Evolutionary conservation across 495 filamentous ascomycete genomes (phyloP).

Genomic region (Tirmania nivea): DNA sequence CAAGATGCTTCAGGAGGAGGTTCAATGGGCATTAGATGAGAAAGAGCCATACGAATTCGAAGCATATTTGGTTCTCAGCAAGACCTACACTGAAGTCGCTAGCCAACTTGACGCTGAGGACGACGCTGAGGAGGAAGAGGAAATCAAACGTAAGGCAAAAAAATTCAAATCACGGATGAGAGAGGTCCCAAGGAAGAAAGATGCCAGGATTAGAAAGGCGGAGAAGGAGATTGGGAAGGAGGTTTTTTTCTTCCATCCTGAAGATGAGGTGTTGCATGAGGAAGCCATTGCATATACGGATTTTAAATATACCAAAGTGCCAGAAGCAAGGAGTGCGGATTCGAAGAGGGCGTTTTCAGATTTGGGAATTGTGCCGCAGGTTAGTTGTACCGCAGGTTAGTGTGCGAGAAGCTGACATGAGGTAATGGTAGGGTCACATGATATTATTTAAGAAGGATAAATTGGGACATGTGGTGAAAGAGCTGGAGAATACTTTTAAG

Average conservation of each 20-base stretch:
- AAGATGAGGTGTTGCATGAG: slow-evolving; percentile 74
- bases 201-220: slow-evolving; percentile 36
- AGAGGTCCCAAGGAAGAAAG: slow-evolving; percentile 42
- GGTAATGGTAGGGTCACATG: slow-evolving; percentile 37
- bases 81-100: slow-evolving; percentile 70
- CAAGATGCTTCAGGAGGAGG: slow-evolving; percentile 81
- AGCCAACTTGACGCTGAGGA: slow-evolving; percentile 56
- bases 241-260: slow-evolving; percentile 81
- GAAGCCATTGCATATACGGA: slow-evolving; percentile 21
- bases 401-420: no score
- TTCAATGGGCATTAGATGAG: slow-evolving; percentile 70
- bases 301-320: slow-evolving; percentile 56
- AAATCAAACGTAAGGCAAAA: not conserved
- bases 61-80: slow-evolving; percentile 76
- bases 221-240: slow-evolving; percentile 18
- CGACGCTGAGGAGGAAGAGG: slow-evolving; percentile 2
- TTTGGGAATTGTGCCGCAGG: slow-evolving; percentile 51
- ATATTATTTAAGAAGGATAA: slow-evolving; percentile 50
- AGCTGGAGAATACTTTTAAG: slow-evolving; percentile 3
- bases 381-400: slow-evolving; percentile 26
- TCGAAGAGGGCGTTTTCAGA: slow-evolving; percentile 89
- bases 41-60: slow-evolving; percentile 85
- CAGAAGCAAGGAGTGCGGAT: slow-evolving; percentile 57
- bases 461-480: slow-evolving; percentile 22
- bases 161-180: not conserved